These are phyloP conservation scores for Lasiosphaeriaceae sp. DNA, from an alignment of 495 filamentous ascomycete species.

Conservation along the genomic window DNA sequence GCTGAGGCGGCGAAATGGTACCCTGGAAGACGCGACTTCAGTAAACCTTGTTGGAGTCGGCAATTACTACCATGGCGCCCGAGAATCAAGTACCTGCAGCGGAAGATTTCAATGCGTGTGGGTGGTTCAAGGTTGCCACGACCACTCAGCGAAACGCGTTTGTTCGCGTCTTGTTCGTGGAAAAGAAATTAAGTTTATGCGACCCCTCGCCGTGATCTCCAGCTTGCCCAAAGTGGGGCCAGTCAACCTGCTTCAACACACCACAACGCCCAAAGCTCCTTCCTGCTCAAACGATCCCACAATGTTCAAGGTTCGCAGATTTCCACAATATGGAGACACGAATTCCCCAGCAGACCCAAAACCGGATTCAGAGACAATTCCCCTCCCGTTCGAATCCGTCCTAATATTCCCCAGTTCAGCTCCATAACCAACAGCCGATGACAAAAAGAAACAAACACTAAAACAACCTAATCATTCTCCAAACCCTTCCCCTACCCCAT, in stretches of 20 bases:
- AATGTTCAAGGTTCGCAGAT: too few species aligned
- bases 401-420: too few species aligned
- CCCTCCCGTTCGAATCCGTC: too few species aligned
- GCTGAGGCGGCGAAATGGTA: not conserved
- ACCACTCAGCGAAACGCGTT: conserved; percentile 1
- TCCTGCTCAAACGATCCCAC: too few species aligned
- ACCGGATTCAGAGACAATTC: too few species aligned
- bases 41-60: conserved; percentile 5
- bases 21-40: conserved; percentile 7
- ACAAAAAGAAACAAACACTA: too few species aligned
- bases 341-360: too few species aligned
- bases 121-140: not conserved
- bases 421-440: too few species aligned
- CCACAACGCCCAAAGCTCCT: too few species aligned
- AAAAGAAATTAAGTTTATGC: conserved; percentile 17
- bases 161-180: conserved; percentile 12
- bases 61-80: not conserved
- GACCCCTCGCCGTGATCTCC: not conserved
- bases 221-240: not conserved
- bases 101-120: not conserved
- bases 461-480: too few species aligned
- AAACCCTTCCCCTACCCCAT: too few species aligned
- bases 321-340: too few species aligned
- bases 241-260: not conserved
- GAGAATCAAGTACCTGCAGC: conserved; percentile 3